Conservation (phyloP, 2,329 filamentous ascomycete species). For the Tothia fuscella region DNA sequence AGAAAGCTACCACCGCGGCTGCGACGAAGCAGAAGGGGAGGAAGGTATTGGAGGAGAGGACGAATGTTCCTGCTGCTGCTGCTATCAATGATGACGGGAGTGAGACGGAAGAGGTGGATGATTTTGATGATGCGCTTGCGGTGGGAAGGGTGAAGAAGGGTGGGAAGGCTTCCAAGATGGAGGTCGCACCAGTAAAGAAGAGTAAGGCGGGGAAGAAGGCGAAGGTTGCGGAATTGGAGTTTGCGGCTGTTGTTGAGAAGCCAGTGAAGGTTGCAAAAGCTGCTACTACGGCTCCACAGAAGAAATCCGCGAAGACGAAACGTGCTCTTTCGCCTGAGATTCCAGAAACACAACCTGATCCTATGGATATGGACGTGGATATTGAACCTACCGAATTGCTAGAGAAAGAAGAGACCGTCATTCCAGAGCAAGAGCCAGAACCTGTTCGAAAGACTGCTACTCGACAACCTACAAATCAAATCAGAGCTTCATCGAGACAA, state of each 20-base stretch:
- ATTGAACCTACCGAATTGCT: conserved; percentile 25
- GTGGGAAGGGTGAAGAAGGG: conserved; percentile 1
- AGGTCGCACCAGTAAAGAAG: neutral
- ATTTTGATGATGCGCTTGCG: conserved; percentile 18
- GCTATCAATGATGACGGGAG: conserved; percentile 23
- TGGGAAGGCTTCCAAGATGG: neutral
- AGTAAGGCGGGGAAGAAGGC: conserved; percentile 7
- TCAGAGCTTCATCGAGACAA: conserved; percentile 15
- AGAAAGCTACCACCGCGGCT: conserved; percentile 17
- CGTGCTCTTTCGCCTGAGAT: conserved; percentile 20
- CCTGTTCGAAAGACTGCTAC: conserved; percentile 1
- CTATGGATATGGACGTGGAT: conserved; percentile 26
- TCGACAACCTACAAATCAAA: conserved; percentile 15
- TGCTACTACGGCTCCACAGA: conserved; percentile 17
- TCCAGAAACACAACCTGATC: conserved; percentile 35
- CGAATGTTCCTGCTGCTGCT: conserved; percentile 25
- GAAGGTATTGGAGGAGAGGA: conserved; percentile 28
- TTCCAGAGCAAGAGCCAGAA: conserved; percentile 15
- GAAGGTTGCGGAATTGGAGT: neutral
- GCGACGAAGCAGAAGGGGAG: conserved; percentile 24
- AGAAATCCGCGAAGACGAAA: conserved; percentile 15
- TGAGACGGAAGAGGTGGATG: conserved; percentile 34
- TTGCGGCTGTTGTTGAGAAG: conserved; percentile 16
- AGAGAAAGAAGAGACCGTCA: conserved; percentile 23
- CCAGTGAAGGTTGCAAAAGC: conserved; percentile 19